phyloP scores from a whole-genome alignment of 768 basidiomycete genomes.

The Tylopilus sp. region DNA sequence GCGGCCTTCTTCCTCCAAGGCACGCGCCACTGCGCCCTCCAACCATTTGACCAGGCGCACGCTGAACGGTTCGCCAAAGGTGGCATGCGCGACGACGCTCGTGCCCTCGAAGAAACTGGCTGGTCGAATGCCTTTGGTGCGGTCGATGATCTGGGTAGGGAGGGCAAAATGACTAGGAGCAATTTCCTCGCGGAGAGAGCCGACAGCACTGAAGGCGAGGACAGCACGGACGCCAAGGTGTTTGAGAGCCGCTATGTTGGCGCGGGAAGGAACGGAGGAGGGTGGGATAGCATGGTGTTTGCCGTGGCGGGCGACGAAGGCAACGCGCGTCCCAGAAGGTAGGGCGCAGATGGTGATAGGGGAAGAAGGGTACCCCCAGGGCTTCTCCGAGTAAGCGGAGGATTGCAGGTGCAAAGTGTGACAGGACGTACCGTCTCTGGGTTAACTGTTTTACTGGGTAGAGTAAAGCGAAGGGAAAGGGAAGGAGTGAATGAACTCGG shows the following conservation, averaged over 20 bases:
- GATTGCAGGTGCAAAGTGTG: neutral
- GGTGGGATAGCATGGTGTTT: slow-evolving; percentile 75
- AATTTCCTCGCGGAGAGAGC: slow-evolving; percentile 92
- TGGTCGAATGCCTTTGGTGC: slow-evolving; percentile 91
- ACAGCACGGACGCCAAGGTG: slow-evolving; percentile 85
- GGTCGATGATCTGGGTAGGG: slow-evolving; percentile 91
- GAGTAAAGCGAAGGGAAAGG: neutral
- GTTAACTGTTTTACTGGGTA: slow-evolving; percentile 65
- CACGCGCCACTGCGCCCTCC: slow-evolving; percentile 58
- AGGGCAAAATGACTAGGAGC: slow-evolving; percentile 84
- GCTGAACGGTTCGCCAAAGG: slow-evolving; percentile 93
- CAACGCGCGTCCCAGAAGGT: slow-evolving; percentile 74
- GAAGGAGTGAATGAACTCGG: neutral
- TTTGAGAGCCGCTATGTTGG: slow-evolving; percentile 96
- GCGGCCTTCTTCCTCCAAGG: slow-evolving; percentile 54
- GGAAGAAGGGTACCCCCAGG: slow-evolving; percentile 90
- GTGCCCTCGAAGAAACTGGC: slow-evolving; percentile 84
- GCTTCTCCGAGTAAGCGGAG: slow-evolving; percentile 42
- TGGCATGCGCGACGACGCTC: slow-evolving; percentile 83
- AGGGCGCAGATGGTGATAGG: slow-evolving; percentile 91
- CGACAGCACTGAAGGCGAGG: slow-evolving; percentile 94
- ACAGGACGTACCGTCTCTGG: slow-evolving; percentile 68
- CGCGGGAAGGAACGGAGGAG: slow-evolving; percentile 76
- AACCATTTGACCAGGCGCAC: slow-evolving; percentile 61
- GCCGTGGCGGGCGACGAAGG: slow-evolving; percentile 93